These are phyloP conservation scores for Picea glauca DNA, from an alignment of 75 land plant genomes.

Conservation along the genomic window DNA sequence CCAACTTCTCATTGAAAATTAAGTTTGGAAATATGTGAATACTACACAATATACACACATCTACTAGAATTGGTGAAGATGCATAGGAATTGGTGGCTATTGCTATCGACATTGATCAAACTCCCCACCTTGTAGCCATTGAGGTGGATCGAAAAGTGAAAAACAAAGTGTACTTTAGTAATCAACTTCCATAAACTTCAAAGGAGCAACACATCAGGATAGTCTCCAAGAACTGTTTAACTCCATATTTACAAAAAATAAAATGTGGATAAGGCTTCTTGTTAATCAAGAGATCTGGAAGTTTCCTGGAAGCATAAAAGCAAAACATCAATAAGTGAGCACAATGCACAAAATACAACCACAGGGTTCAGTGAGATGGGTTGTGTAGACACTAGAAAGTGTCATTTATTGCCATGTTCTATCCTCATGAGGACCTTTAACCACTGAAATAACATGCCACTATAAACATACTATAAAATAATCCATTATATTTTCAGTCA, in stretches of 20 bases:
- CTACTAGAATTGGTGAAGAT: background rate
- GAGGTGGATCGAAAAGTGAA: background rate
- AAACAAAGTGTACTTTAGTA: background rate
- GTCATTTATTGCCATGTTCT: too few relatives aligned
- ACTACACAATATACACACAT: background rate
- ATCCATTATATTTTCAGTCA: too few relatives aligned
- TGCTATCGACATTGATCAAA: background rate
- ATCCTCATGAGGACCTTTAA: too few relatives aligned
- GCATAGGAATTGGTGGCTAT: background rate
- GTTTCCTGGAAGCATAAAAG: too few relatives aligned
- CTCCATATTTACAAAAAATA: background rate
- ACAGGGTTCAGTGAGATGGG: too few relatives aligned
- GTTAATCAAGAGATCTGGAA: too few relatives aligned
- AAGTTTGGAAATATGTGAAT: background rate
- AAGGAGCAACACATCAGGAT: background rate
- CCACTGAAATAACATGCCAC: too few relatives aligned
- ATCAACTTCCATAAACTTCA: background rate
- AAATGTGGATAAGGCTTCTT: background rate
- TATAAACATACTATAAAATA: too few relatives aligned
- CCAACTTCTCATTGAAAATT: background rate
- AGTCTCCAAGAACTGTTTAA: background rate
- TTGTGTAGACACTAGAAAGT: too few relatives aligned
- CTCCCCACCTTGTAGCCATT: background rate
- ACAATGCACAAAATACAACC: too few relatives aligned
- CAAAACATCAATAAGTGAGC: too few relatives aligned